Percentiles rank a stretch among this genome's conserved stretches.
Conservation (phyloP, 441 rosid genomes). For the Rhodomyrtus psidioides region DNA sequence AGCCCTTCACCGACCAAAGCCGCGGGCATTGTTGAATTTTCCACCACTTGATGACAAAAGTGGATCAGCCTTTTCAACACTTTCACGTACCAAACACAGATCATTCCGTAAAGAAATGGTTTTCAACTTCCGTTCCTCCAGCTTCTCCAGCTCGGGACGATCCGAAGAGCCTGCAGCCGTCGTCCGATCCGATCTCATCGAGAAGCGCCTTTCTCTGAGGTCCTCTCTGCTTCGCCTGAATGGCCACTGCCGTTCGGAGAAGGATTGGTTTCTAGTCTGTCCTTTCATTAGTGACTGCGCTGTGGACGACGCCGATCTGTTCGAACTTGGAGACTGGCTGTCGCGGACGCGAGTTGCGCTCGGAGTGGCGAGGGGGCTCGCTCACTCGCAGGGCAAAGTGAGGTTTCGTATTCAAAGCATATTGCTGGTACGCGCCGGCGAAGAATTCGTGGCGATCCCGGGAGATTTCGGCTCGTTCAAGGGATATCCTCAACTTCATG, state of each 20-base stretch:
- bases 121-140: neutral
- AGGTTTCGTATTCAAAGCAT: neutral
- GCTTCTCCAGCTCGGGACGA: neutral
- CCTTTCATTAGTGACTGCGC: neutral
- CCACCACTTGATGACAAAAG: too few species aligned
- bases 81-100: neutral
- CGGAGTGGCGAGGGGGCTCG: neutral
- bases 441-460: neutral
- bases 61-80: too few species aligned
- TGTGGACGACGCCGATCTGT: neutral
- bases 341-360: neutral
- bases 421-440: neutral
- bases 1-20: too few species aligned
- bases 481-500: neutral
- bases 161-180: neutral
- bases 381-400: neutral
- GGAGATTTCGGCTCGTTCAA: neutral
- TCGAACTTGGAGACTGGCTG: neutral
- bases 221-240: neutral
- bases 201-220: neutral
- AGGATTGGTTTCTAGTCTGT: neutral
- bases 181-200: neutral
- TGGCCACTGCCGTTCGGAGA: neutral
- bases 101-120: neutral
- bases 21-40: too few species aligned